Conservation (phyloP, 306 rosid genomes). For the Sesbania bispinosa region DNA sequence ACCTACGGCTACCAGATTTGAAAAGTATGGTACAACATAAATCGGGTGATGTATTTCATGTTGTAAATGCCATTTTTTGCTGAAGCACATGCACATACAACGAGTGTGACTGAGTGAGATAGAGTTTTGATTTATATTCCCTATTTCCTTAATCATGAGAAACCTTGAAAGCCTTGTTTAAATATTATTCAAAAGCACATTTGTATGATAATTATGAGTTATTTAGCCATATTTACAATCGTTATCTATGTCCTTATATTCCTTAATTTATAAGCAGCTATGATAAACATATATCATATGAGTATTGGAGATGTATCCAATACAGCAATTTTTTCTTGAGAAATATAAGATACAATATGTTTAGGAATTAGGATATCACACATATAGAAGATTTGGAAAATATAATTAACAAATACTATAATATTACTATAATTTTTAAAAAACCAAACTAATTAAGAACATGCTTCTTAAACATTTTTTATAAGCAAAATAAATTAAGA, state of each 20-base stretch:
- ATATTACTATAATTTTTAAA: too few species aligned
- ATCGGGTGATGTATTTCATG: background rate
- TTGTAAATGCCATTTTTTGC: conserved; percentile 29
- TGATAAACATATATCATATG: too few species aligned
- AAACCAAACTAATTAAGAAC: too few species aligned
- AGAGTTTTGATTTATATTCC: conserved; percentile 27
- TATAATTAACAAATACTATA: too few species aligned
- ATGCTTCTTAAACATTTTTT: too few species aligned
- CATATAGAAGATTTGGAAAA: too few species aligned
- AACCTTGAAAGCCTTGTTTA: background rate
- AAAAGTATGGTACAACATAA: background rate
- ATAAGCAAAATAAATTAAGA: too few species aligned
- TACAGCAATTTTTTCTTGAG: too few species aligned
- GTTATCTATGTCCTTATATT: background rate
- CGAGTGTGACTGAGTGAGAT: background rate
- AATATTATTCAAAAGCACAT: background rate
- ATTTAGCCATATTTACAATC: background rate
- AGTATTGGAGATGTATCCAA: too few species aligned
- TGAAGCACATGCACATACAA: conserved; percentile 8
- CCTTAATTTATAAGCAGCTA: too few species aligned
- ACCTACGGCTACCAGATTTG: conserved; percentile 19
- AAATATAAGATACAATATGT: too few species aligned
- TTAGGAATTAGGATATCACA: too few species aligned
- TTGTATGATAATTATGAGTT: background rate
- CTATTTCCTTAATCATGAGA: background rate